Percentiles rank a stretch among this genome's conserved stretches.
Conservation (phyloP, 2,329 filamentous ascomycete genomes). For the Penicillium sp. region DNA sequence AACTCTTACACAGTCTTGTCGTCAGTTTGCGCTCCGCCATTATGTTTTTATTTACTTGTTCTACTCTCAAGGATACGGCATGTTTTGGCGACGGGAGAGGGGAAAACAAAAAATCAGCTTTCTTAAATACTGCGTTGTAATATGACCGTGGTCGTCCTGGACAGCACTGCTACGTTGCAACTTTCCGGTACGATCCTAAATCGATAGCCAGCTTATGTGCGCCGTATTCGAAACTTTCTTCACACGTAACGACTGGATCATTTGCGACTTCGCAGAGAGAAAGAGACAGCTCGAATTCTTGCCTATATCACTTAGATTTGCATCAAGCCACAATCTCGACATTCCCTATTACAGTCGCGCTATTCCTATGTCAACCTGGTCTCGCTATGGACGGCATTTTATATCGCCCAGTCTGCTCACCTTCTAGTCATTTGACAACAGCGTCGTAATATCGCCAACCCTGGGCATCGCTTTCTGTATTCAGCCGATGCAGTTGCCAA, state of each 20-base stretch:
- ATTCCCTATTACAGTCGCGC: neutral
- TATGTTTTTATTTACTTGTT: conserved; percentile 35
- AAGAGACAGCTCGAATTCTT: conserved; percentile 4
- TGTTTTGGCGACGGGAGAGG: conserved; percentile 33
- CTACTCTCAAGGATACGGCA: conserved; percentile 35
- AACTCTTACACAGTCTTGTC: conserved; percentile 29
- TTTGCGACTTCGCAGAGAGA: conserved; percentile 27
- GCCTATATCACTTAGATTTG: conserved; percentile 7
- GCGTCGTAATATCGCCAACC: neutral
- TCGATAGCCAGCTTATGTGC: conserved; percentile 39
- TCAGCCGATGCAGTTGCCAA: neutral
- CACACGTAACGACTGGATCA: conserved; percentile 42
- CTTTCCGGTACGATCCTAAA: conserved; percentile 36
- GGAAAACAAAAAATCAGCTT: conserved; percentile 32
- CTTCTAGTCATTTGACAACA: neutral
- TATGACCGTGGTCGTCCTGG: conserved; percentile 40
- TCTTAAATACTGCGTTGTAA: conserved; percentile 41
- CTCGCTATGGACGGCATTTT: neutral
- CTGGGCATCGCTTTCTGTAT: neutral
- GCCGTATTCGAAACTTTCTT: conserved; percentile 33
- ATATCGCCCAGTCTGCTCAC: neutral
- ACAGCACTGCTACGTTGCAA: conserved; percentile 38
- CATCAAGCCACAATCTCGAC: conserved; percentile 1
- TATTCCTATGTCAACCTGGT: neutral
- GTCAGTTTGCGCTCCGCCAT: conserved; percentile 34